Evolutionary conservation across 1,284 basidiomycete species (phyloP), one percentile per base, ranked within the genome.

Genomic region (Irpex sp.): DNA sequence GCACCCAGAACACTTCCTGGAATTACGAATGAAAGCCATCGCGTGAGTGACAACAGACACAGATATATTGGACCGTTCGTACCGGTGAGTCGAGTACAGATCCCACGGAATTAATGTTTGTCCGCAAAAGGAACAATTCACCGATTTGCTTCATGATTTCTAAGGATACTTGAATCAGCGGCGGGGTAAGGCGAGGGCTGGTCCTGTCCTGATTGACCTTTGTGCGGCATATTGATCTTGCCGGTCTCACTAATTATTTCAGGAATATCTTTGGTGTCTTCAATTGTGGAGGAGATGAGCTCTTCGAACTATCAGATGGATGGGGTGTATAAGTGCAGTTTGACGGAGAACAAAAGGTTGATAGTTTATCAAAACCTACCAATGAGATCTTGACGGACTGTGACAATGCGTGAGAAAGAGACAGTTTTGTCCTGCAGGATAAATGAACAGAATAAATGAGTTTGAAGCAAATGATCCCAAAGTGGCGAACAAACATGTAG

Each of bases 111-210:
- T 97, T 96, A 72, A 98, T 97, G 73, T 96, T 97, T 68, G 96
- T 96, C 65, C 96, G 83, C 69, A 98, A 80, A 58, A 98, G 88
- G 77, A 98, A 98, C 52, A 98, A 82, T 71, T 94, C 92, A 37
- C 96, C 96, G 69, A 97, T 98, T 77, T 98, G 94, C 74, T 93
- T 93, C 96, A 98, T 97, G 73, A 98, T 98, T 74, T 97, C 96
- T 91, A 67, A 26, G 5, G 19, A 34, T 57, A 57, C 55, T 21
- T 13, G 9, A 17, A 21, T 57, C 26, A 34, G 36, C 17, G 19
- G 26, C 21, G 26, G 19, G 11, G 9, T 5, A 47, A 13, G 11
- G n/a, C 44, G n/a, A 47, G 44, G 58, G 67, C 47, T 17, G 51
- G 21, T 13, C 19, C 7, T 17, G 9, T 52, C 54, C n/a, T 34